phyloP scores from a whole-genome alignment of 164 flowering plant genomes.

The Stephania japonica region DNA sequence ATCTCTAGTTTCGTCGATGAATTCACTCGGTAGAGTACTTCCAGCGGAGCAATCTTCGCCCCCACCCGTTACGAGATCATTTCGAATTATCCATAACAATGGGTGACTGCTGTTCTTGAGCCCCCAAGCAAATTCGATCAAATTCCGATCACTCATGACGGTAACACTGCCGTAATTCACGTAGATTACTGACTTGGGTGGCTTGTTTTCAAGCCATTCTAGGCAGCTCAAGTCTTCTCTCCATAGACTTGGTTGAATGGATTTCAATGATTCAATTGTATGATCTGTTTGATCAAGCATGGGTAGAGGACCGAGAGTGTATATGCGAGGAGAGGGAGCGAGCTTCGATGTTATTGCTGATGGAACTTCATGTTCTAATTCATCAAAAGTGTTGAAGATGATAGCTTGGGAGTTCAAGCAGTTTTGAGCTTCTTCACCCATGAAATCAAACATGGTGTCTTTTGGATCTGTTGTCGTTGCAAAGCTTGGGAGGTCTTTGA shows the following conservation, averaged over 20 bases:
- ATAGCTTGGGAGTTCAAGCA: conserved; percentile 20
- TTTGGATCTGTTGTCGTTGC: conserved; percentile 25
- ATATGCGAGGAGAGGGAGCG: neutral
- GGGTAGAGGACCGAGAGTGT: conserved; percentile 38
- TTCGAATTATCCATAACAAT: conserved; percentile 47
- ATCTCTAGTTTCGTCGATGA: conserved; percentile 21
- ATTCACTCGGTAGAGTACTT: conserved; percentile 26
- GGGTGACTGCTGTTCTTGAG: conserved; percentile 31
- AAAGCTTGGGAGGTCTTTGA: conserved; percentile 34
- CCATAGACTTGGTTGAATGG: conserved; percentile 39
- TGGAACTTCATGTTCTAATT: conserved; percentile 16
- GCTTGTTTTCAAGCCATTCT: conserved; percentile 35
- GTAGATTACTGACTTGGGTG: conserved; percentile 34
- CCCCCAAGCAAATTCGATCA: conserved; percentile 51
- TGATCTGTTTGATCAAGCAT: conserved; percentile 12
- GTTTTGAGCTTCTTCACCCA: conserved; percentile 18
- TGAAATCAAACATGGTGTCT: conserved; percentile 28
- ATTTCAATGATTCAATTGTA: too few relatives aligned
- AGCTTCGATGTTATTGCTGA: conserved; percentile 3
- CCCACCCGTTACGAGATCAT: conserved; percentile 38
- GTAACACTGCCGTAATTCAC: conserved; percentile 50
- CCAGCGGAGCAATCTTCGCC: conserved; percentile 16
- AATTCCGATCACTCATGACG: conserved; percentile 26
- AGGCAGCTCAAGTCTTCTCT: conserved; percentile 32
- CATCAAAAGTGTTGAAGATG: conserved; percentile 25